Evolutionary conservation across 805 yeast genomes (phyloP).

Genomic region (Candida alai): DNA sequence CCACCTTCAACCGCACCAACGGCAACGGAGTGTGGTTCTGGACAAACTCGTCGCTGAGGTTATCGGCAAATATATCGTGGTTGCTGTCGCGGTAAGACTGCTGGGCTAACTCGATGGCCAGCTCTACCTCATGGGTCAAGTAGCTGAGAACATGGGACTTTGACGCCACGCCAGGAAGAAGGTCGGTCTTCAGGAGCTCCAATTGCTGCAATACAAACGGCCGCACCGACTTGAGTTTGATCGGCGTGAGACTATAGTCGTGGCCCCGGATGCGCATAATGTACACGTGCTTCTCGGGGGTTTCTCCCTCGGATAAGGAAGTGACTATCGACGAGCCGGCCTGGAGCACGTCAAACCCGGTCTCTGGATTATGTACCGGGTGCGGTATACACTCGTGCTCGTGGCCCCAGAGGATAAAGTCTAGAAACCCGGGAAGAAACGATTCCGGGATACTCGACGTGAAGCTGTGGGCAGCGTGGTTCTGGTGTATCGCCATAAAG

Average conservation of each 20-base stretch:
- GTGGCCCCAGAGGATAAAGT: constrained; percentile 93
- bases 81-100: constrained; percentile 41
- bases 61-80: constrained; percentile 25
- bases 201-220: constrained; percentile 78
- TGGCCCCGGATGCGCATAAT: constrained; percentile 61
- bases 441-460: constrained; percentile 83
- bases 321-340: constrained; percentile 96
- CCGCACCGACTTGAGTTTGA: constrained; percentile 66
- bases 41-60: constrained; percentile 5
- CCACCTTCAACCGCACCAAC: constrained; percentile 75
- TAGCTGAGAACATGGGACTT: constrained; percentile 58
- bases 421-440: constrained; percentile 76
- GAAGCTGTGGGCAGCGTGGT: constrained; percentile 75
- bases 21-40: constrained; percentile 59
- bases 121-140: constrained; percentile 61
- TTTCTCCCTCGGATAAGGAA: constrained; percentile 80
- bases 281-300: constrained; percentile 69
- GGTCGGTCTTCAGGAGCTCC: constrained; percentile 46
- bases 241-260: constrained; percentile 53
- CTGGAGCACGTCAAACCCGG: constrained; percentile 75
- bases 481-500: constrained; percentile 86
- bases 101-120: constrained; percentile 57
- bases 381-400: constrained; percentile 90
- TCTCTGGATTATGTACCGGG: constrained; percentile 54
- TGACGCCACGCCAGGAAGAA: constrained; percentile 59